These are phyloP conservation scores for Pyropia yezoensis DNA, from an alignment of 23 red algal species.

Conservation along the genomic window DNA sequence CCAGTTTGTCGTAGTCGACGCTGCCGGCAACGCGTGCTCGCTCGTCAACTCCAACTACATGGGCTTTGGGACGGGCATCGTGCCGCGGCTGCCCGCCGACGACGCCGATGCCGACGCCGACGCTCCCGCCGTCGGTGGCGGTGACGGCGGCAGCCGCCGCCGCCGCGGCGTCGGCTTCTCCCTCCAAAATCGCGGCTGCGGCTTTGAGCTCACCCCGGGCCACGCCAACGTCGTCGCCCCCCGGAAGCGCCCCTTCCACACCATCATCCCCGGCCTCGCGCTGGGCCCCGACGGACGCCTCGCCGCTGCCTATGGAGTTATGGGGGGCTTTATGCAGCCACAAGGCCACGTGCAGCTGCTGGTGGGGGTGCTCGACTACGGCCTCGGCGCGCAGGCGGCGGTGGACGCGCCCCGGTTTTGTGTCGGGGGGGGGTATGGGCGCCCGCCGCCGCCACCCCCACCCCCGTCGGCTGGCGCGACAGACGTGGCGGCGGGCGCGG, in stretches of 20 bases:
- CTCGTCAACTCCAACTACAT: conserved; percentile 79
- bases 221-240: conserved; percentile 41
- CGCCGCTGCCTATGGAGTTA: conserved; percentile 65
- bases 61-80: conserved; percentile 79
- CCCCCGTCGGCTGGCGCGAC: too few relatives aligned
- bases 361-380: conserved; percentile 47
- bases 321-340: conserved; percentile 96
- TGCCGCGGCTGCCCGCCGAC: conserved; percentile 16
- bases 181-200: conserved; percentile 87
- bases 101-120: too few relatives aligned
- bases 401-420: conserved; percentile 71
- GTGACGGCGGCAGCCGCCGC: too few relatives aligned
- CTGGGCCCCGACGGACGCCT: conserved; percentile 11
- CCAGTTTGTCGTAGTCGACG: conserved; percentile 89
- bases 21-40: conserved; percentile 55
- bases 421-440: conserved; percentile 34
- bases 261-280: conserved; percentile 78
- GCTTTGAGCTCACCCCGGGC: conserved; percentile 29
- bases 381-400: conserved; percentile 72
- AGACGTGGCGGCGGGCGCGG: too few relatives aligned
- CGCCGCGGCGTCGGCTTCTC: conserved; percentile 56
- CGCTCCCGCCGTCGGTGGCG: too few relatives aligned
- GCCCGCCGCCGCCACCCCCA: too few relatives aligned
- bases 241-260: conserved; percentile 77
- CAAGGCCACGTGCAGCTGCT: conserved; percentile 86